phyloP scores from a whole-genome alignment of 495 filamentous ascomycete species.

The Aspergillus nidulans region DNA sequence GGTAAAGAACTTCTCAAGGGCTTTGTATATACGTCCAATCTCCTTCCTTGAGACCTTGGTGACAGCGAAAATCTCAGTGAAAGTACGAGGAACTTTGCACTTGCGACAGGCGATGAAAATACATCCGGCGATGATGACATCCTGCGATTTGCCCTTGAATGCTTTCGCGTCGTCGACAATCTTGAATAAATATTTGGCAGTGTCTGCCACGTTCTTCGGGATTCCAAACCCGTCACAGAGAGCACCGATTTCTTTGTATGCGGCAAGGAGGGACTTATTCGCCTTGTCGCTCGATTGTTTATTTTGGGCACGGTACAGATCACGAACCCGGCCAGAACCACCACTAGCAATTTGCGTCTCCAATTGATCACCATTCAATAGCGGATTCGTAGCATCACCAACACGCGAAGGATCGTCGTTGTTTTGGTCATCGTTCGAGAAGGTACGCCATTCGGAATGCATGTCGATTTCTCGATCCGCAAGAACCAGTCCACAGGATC shows the following conservation, averaged over 20 bases:
- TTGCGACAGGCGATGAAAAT: constrained; percentile 97
- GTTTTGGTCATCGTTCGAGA: constrained; percentile 94
- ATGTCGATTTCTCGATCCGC: constrained; percentile 89
- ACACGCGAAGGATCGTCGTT: constrained; percentile 97
- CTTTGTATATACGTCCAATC: constrained; percentile 93
- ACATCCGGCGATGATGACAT: constrained; percentile 90
- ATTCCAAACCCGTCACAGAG: constrained; percentile 83
- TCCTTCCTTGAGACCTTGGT: constrained; percentile 96
- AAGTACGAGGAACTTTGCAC: constrained; percentile 78
- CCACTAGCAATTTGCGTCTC: constrained; percentile 83
- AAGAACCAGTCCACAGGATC: constrained; percentile 85
- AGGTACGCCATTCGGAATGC: constrained; percentile 97
- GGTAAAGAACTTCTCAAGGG: constrained; percentile 78
- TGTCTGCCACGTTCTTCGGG: constrained; percentile 72
- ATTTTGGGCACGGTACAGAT: constrained; percentile 83
- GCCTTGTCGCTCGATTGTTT: constrained; percentile 81
- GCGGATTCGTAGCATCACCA: constrained; percentile 80
- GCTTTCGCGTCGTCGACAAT: constrained; percentile 83
- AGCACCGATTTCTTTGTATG: constrained; percentile 85
- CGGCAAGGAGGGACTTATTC: constrained; percentile 70
- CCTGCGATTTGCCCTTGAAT: constrained; percentile 92
- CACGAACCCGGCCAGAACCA: constrained; percentile 65
- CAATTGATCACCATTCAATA: constrained; percentile 88
- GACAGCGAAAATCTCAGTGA: constrained; percentile 84
- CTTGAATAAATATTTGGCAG: constrained; percentile 92